Conservation (phyloP, 129 eudicot species). For the Dittrichia graveolens region DNA sequence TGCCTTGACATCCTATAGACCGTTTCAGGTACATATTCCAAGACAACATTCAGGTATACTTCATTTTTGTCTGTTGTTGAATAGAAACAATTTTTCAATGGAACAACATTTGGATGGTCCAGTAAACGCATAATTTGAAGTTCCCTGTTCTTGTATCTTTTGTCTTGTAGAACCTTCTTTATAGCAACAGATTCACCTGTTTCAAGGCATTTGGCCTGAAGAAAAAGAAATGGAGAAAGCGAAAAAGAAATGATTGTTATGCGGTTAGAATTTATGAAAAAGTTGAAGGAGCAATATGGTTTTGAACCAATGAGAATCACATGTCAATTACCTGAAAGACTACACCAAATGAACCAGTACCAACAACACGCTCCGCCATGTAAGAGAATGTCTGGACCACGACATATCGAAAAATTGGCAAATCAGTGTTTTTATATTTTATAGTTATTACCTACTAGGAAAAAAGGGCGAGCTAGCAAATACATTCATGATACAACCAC, state of each 20-base stretch:
- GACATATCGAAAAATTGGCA: not conserved
- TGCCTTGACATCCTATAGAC: constrained; percentile 79
- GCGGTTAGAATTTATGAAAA: not conserved
- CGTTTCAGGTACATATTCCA: constrained; percentile 88
- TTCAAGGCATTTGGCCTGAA: constrained; percentile 93
- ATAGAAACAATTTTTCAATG: constrained; percentile 71
- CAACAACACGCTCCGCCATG: constrained; percentile 98
- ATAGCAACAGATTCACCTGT: constrained; percentile 90
- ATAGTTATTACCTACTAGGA: not conserved
- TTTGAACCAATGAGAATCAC: not conserved
- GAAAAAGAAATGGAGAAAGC: not conserved
- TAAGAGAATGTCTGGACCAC: constrained; percentile 77
- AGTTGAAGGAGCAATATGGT: not conserved
- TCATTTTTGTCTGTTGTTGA: constrained; percentile 90
- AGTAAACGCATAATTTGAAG: constrained; percentile 89
- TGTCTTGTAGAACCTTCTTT: constrained; percentile 93
- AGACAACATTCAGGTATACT: constrained; percentile 86
- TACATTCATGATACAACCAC: not conserved
- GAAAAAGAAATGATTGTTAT: not conserved
- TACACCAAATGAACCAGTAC: constrained; percentile 96
- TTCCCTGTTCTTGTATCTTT: constrained; percentile 96
- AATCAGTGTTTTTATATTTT: not conserved
- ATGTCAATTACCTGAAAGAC: constrained; percentile 74
- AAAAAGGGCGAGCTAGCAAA: constrained; percentile 4
- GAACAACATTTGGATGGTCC: constrained; percentile 81